Evolutionary conservation across 148 eudicot genomes (phyloP).

Genomic region (Rhododendron ferrugineum): DNA sequence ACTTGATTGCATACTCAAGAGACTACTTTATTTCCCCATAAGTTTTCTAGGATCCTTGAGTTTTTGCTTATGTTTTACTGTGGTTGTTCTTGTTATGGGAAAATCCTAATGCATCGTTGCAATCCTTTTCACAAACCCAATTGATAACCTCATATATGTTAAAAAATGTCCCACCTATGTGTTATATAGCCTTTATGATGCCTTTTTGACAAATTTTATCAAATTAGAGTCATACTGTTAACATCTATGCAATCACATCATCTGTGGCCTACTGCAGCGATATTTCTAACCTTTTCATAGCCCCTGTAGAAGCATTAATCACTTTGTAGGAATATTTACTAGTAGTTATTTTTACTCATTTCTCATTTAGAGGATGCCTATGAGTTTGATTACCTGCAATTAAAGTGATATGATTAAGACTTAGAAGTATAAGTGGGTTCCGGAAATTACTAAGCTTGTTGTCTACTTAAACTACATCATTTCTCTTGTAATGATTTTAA

Average conservation of each 20-base stretch:
- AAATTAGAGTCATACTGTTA: background rate
- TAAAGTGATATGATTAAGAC: background rate
- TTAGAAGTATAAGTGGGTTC: background rate
- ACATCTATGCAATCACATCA: background rate
- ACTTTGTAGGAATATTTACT: background rate
- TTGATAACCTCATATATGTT: background rate
- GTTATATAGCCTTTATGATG: background rate
- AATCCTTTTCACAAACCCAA: background rate
- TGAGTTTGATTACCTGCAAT: background rate
- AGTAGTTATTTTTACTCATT: background rate
- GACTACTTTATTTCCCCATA: background rate
- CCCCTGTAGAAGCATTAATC: background rate
- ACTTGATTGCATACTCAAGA: conserved; percentile 11
- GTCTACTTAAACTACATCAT: background rate
- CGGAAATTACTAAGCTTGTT: background rate
- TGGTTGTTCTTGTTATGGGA: background rate
- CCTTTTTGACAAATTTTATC: background rate
- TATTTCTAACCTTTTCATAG: background rate
- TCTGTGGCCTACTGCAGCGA: background rate
- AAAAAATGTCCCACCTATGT: background rate
- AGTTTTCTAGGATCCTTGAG: background rate
- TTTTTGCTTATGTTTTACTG: background rate
- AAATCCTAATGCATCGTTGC: background rate
- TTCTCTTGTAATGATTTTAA: background rate
- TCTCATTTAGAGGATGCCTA: background rate